Evolutionary conservation across 306 rosid species (phyloP), one percentile per base, ranked within the genome.

Genomic region (Malus sieversii): DNA sequence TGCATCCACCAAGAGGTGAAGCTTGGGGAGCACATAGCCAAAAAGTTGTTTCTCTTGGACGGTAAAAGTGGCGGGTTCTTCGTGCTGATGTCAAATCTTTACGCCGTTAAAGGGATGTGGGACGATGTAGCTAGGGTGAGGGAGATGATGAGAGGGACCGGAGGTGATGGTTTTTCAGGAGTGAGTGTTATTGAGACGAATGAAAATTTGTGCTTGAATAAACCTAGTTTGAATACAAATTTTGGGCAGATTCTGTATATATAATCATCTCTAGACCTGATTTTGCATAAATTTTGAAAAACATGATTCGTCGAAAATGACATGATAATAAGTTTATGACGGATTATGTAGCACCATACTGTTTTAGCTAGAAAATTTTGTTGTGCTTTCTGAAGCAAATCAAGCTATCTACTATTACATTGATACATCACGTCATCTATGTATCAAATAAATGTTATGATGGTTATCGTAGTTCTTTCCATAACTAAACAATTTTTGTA

Each of bases 81-180:
- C 68, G 87, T 90, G 55, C 75, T 84, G 75, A 85, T 91, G 92
- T 93, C 98, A 27, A 93, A 89, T 84, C 87, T 93, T 69, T 90
- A 90, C 80, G 97, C 93, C 4, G 74, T 67, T 38, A 79, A 84
- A 62, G 90, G 89, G 75, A 86, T 94, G 86, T 90, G 98, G 95
- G 84, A 81, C 72, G 95, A 93, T 73, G 97, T 87, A 66, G 97
- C 86, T 48, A 86, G 85, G 79, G 88, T 93, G 80, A 87, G 96
- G 85, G 73, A 85, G 85, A 91, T 91, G 90, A 90, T 89, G 93
- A 89, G 86, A 85, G 86, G 83, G 27, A 83, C 27, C 33, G 90
- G 88, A 75, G 90, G 90, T 7, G 95, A 87, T 77, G 92, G 87
- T 29, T 91, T 87, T 78, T 84, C 84, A 5, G 92, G 92, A 42